A percentile compares a stretch with the other conserved stretches of the same genome.
Conservation (phyloP, 768 basidiomycete genomes). For the Boletus subparvulus region DNA sequence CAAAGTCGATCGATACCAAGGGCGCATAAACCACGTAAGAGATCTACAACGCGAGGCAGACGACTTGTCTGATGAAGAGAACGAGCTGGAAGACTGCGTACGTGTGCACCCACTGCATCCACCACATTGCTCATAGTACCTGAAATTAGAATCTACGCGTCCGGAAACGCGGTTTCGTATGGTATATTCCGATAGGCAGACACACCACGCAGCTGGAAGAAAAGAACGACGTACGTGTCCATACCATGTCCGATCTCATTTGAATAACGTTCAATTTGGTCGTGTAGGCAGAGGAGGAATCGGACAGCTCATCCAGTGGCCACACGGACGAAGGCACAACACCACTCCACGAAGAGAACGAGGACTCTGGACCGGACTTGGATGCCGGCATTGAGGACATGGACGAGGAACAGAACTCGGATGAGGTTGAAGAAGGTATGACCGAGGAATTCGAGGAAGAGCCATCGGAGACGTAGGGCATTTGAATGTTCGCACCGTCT, state of each 20-base stretch:
- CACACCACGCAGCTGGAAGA: constrained; percentile 75
- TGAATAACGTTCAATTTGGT: neutral
- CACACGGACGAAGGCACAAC: constrained; percentile 31
- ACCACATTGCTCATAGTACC: neutral
- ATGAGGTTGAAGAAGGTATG: constrained; percentile 44
- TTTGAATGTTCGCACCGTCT: neutral
- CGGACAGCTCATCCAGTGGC: constrained; percentile 33
- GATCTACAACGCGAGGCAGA: constrained; percentile 78
- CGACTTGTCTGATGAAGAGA: constrained; percentile 82
- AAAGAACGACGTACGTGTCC: constrained; percentile 69
- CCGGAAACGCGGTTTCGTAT: constrained; percentile 63
- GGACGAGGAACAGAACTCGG: constrained; percentile 43
- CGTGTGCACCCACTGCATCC: constrained; percentile 20
- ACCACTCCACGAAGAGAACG: constrained; percentile 39
- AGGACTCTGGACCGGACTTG: constrained; percentile 38
- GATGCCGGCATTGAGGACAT: constrained; percentile 44
- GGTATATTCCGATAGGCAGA: constrained; percentile 72
- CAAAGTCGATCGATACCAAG: constrained; percentile 47
- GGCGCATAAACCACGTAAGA: constrained; percentile 59
- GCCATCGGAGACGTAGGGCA: constrained; percentile 21
- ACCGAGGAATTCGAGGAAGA: constrained; percentile 57
- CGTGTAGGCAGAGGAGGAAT: constrained; percentile 36
- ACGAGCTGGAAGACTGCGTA: constrained; percentile 75
- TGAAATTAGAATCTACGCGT: constrained; percentile 52
- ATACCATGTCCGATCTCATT: neutral